Percentiles rank a stretch among this genome's conserved stretches.
phyloP scores from a whole-genome alignment of 768 basidiomycete genomes.

The Cystofilobasidium ferigula region DNA sequence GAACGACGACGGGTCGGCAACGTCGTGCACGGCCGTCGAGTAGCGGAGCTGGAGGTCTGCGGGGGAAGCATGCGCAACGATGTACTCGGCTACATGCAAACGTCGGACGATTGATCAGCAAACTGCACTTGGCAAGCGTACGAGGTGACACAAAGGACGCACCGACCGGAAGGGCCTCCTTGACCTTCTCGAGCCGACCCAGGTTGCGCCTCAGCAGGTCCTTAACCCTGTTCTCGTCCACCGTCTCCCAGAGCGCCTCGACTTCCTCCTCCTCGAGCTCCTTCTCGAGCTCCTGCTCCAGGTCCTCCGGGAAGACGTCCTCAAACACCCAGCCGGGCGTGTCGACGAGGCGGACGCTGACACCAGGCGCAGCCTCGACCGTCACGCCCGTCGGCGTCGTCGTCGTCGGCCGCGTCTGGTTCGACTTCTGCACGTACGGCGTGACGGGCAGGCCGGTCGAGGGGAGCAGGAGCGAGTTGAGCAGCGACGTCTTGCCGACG shows the following conservation, averaged over 20 bases:
- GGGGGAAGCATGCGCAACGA: slow-evolving; percentile 55
- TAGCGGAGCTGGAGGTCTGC: slow-evolving; percentile 88
- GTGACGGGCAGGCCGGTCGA: slow-evolving; percentile 48
- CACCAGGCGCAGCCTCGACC: slow-evolving; percentile 32
- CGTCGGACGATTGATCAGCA: background rate
- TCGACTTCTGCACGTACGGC: slow-evolving; percentile 39
- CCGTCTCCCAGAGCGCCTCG: slow-evolving; percentile 34
- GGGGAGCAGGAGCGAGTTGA: slow-evolving; percentile 59
- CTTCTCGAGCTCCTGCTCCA: slow-evolving; percentile 39
- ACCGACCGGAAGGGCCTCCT: slow-evolving; percentile 65
- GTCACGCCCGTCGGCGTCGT: slow-evolving; percentile 43
- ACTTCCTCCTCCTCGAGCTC: slow-evolving; percentile 34
- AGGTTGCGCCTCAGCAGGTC: slow-evolving; percentile 70
- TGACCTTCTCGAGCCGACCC: slow-evolving; percentile 72
- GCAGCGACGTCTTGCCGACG: slow-evolving; percentile 73
- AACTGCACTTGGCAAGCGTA: background rate
- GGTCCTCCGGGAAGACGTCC: slow-evolving; percentile 35
- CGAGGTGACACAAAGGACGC: slow-evolving; percentile 35
- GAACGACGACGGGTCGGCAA: slow-evolving; percentile 60
- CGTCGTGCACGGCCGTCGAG: slow-evolving; percentile 64
- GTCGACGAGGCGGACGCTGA: slow-evolving; percentile 60
- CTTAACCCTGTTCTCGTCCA: slow-evolving; percentile 40
- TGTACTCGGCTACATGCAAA: slow-evolving; percentile 48
- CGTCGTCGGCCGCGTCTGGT: slow-evolving; percentile 58
- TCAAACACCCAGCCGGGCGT: slow-evolving; percentile 69